Conservation (phyloP, 208 protist genomes). For the Wallacemonas rigidus region DNA sequence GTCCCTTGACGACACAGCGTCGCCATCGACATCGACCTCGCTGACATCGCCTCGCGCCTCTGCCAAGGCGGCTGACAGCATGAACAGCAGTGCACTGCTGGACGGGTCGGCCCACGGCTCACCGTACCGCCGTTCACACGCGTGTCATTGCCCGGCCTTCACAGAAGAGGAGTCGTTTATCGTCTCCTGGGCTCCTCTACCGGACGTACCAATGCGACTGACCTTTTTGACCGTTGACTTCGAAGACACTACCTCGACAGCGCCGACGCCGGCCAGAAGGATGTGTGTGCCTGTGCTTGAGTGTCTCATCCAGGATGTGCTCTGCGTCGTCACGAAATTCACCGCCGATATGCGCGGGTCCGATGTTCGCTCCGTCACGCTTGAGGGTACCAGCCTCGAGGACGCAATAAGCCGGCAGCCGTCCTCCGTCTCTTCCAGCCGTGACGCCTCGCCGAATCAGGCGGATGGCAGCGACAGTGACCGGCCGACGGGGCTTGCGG, state of each 20-base stretch:
- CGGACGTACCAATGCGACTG: slow-evolving; percentile 61
- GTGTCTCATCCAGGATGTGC: slow-evolving; percentile 58
- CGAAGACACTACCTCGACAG: slow-evolving; percentile 1
- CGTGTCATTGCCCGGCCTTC: not conserved
- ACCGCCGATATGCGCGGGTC: slow-evolving; percentile 17
- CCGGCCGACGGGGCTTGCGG: no score
- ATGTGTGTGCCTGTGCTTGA: slow-evolving; percentile 58
- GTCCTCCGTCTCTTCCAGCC: slow-evolving; percentile 3
- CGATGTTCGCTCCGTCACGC: slow-evolving; percentile 44
- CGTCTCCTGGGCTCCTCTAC: slow-evolving; percentile 36
- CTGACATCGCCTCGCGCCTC: not conserved
- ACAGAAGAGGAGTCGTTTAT: slow-evolving; percentile 28
- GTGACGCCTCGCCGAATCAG: not conserved
- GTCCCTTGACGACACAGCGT: slow-evolving; percentile 12
- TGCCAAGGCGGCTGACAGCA: not conserved
- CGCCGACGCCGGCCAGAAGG: slow-evolving; percentile 2
- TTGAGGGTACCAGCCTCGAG: slow-evolving; percentile 40
- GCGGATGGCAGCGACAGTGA: no score
- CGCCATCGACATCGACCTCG: not conserved
- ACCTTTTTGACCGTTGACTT: slow-evolving; percentile 40
- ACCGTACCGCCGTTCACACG: not conserved
- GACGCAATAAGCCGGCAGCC: not conserved
- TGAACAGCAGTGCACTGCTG: not conserved
- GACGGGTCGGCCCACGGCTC: not conserved
- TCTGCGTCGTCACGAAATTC: slow-evolving; percentile 51